Percentiles rank a stretch among this genome's conserved stretches.
Evolutionary conservation across 1,284 basidiomycete species (phyloP).

Genomic region (Apiotrichum laibachii): DNA sequence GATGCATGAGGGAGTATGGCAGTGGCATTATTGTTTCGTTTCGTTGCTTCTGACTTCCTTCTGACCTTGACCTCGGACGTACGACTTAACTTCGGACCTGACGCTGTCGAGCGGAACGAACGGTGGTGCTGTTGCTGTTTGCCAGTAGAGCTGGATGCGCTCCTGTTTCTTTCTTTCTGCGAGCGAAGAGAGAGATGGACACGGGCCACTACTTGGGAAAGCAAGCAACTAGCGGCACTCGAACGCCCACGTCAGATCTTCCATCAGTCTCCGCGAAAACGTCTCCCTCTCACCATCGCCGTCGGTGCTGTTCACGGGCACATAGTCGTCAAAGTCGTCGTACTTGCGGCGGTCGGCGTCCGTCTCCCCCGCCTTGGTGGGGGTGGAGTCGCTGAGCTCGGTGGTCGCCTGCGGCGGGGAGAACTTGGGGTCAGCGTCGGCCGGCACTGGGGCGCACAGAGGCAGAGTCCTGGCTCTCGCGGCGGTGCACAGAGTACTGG

Average conservation of each 20-base stretch:
- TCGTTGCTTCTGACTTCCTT: no score
- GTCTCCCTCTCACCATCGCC: background rate
- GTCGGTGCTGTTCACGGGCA: constrained; percentile 4
- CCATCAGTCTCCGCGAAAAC: background rate
- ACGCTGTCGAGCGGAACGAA: no score
- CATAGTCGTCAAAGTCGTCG: constrained; percentile 7
- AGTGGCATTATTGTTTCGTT: no score
- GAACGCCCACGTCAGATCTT: constrained; percentile 7
- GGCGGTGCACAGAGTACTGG: background rate
- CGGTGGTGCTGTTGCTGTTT: no score
- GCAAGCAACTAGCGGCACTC: constrained; percentile 2
- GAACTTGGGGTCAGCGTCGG: no score
- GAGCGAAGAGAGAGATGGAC: no score
- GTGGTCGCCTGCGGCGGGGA: background rate
- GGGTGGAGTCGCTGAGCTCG: background rate
- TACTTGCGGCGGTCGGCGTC: constrained; percentile 1
- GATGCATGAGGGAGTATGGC: no score
- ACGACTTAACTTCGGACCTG: no score
- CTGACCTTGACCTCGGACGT: no score
- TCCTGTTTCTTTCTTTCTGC: no score
- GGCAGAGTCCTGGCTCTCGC: constrained; percentile 1
- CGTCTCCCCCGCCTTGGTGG: background rate
- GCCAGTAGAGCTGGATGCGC: no score
- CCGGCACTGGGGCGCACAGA: background rate
- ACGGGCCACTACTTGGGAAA: background rate